Evolutionary conservation across 768 basidiomycete species (phyloP).

Genomic region (Phaffia tasmanica): DNA sequence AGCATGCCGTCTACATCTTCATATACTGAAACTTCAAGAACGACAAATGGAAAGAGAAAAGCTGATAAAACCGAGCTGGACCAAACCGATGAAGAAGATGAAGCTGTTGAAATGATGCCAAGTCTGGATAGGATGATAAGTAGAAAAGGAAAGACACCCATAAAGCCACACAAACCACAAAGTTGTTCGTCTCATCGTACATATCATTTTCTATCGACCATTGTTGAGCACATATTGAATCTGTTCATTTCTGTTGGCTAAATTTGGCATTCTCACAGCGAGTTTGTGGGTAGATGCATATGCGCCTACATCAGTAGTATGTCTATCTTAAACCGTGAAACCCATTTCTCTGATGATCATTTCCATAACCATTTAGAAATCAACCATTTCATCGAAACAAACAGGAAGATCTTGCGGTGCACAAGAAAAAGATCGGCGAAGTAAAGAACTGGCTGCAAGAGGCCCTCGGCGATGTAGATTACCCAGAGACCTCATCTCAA

Average conservation of each 20-base stretch:
- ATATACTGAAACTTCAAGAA: not conserved
- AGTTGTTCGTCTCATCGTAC: conserved; percentile 8
- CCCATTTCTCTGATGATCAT: too few relatives aligned
- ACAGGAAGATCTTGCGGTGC: conserved; percentile 29
- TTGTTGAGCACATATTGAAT: not conserved
- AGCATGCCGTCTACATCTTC: too few relatives aligned
- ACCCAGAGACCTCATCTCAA: not conserved
- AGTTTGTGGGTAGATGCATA: conserved; percentile 11
- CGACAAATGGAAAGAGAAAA: conserved; percentile 3
- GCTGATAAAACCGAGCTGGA: conserved; percentile 1
- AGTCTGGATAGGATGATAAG: not conserved
- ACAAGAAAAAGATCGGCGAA: conserved; percentile 37
- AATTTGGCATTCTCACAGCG: too few relatives aligned
- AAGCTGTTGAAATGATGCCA: not conserved
- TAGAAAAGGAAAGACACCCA: not conserved
- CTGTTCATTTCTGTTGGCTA: not conserved
- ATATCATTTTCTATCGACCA: not conserved
- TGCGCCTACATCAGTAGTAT: conserved; percentile 21
- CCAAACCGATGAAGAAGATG: conserved; percentile 10
- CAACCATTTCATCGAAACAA: not conserved
- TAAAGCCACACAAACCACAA: conserved; percentile 18
- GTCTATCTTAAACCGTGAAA: not conserved
- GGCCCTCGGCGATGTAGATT: conserved; percentile 23
- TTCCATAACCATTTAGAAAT: not conserved
- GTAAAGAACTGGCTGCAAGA: conserved; percentile 33